These are phyloP conservation scores for Aspergillus sp. DNA, from an alignment of 2,329 filamentous ascomycete species.

Conservation along the genomic window DNA sequence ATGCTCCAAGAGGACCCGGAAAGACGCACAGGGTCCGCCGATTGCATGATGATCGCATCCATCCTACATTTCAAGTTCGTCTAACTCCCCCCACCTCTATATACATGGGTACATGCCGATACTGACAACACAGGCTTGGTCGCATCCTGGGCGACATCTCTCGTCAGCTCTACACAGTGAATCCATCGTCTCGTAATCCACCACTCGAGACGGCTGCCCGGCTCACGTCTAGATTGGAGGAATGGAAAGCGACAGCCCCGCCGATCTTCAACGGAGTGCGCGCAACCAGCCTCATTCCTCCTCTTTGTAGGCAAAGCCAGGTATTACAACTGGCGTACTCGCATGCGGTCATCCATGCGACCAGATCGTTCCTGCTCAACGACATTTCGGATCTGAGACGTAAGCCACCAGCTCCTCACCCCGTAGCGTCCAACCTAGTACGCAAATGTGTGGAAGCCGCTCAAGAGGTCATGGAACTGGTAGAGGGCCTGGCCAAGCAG, in stretches of 20 bases:
- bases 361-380: slow-evolving; percentile 39
- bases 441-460: slow-evolving; percentile 49
- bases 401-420: slow-evolving; percentile 31
- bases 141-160: slow-evolving; percentile 53
- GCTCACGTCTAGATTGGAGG: slow-evolving; percentile 38
- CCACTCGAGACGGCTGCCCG: slow-evolving; percentile 37
- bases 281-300: slow-evolving; percentile 40
- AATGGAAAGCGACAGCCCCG: slow-evolving; percentile 40
- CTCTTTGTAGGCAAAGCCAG: slow-evolving; percentile 42
- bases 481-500: slow-evolving; percentile 40
- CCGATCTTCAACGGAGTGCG: slow-evolving; percentile 41
- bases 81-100: neutral
- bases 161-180: slow-evolving; percentile 47
- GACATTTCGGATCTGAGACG: slow-evolving; percentile 41
- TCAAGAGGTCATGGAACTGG: slow-evolving; percentile 41
- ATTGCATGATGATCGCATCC: slow-evolving; percentile 45
- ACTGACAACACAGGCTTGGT: slow-evolving; percentile 44
- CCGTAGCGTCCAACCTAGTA: slow-evolving; percentile 39
- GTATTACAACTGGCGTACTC: slow-evolving; percentile 42
- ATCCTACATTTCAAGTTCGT: slow-evolving; percentile 41
- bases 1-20: slow-evolving; percentile 50
- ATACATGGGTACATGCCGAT: neutral
- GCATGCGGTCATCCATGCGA: slow-evolving; percentile 44
- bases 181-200: slow-evolving; percentile 31
- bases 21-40: slow-evolving; percentile 35